Evolutionary conservation across 2,329 filamentous ascomycete genomes (phyloP).

Genomic region (Cordyceps fumosorosea): DNA sequence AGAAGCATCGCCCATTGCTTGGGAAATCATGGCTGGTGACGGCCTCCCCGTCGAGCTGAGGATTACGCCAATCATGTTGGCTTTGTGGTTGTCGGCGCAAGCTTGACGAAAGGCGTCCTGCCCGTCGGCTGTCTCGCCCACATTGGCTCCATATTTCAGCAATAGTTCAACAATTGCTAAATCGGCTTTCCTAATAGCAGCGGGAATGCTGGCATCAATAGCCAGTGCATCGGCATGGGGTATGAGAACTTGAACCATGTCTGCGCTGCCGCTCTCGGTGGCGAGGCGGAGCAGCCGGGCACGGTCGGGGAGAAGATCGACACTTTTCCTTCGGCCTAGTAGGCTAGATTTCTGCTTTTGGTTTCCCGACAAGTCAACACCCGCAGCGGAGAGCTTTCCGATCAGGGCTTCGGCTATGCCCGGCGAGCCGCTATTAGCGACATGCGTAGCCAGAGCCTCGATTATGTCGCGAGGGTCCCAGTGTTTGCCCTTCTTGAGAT

Average conservation of each 20-base stretch:
- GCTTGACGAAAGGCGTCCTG: constrained; percentile 48
- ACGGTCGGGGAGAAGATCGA: constrained; percentile 42
- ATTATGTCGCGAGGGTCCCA: constrained; percentile 50
- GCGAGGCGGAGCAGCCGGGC: constrained; percentile 45
- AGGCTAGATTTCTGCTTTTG: constrained; percentile 43
- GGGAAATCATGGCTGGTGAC: constrained; percentile 35
- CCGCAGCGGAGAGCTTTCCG: constrained; percentile 39
- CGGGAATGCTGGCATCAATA: constrained; percentile 43
- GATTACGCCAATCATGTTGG: constrained; percentile 41
- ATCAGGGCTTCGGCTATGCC: constrained; percentile 52
- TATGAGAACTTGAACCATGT: constrained; percentile 48
- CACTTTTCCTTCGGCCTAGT: constrained; percentile 41
- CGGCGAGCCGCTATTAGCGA: constrained; percentile 42
- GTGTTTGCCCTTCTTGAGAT: constrained; percentile 39
- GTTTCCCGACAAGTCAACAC: constrained; percentile 44
- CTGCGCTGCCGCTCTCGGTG: constrained; percentile 41
- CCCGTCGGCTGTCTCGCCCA: constrained; percentile 40
- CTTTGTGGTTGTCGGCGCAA: constrained; percentile 39
- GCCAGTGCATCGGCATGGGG: constrained; percentile 45
- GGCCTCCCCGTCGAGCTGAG: constrained; percentile 44
- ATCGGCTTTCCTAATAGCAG: constrained; percentile 41
- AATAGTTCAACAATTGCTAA: constrained; percentile 39
- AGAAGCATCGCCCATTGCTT: constrained; percentile 46
- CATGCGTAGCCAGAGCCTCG: constrained; percentile 42
- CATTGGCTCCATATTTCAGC: constrained; percentile 44